Base-by-base conservation (phyloP, 805 yeast species). In the Lachancea quebecensis region DNA sequence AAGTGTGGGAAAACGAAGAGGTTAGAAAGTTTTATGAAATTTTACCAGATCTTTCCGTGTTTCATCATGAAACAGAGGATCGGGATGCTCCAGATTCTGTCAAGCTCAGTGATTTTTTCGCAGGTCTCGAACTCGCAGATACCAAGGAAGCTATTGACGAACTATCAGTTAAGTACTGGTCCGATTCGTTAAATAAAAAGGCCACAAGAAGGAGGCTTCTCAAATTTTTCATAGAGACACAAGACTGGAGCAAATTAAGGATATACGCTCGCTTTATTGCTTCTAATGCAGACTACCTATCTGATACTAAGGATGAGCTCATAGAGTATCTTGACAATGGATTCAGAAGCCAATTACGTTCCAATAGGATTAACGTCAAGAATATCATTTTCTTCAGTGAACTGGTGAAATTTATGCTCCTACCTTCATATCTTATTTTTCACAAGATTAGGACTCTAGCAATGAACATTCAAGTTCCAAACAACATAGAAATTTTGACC, bases 341-440 rank as follows among this genome's bases (percentile, higher is more conserved):
- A 1, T 75, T 85, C 50, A 71, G 85, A 51, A 72, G 75, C 15
- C 86, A 80, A 57, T 69, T 84, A 35, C 75, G 74, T 48, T 73
- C 77, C 30, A 72, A 68, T 43, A 66, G 65, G 15, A 62, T 82
- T 41, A 77, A 77, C 50, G 76, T 79, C 52, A 74, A 71, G 51
- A 77, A 74, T 51, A 73, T 85, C 32, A 70, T 73, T 17, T 82
- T 85, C 53, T 80, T 85, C 52, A 68, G 79, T 40, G 96, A 90
- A 56, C 68, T 89, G 66, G 77, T 83, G 29, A 87, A 85, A 58
- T 89, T 89, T 60, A 78, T 75, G 52, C 62, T 88, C 49, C 70
- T 88, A 12, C 91, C 95, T 0, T 67, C 72, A n/a, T 81, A 79
- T 60, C 71, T 82, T 47, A 69, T 82, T 10, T 83, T 87, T 58